Percentiles rank a stretch among this genome's conserved stretches.
These are phyloP conservation scores for Kockiozyma suomiensis DNA, from an alignment of 805 yeast species.

Conservation along the genomic window DNA sequence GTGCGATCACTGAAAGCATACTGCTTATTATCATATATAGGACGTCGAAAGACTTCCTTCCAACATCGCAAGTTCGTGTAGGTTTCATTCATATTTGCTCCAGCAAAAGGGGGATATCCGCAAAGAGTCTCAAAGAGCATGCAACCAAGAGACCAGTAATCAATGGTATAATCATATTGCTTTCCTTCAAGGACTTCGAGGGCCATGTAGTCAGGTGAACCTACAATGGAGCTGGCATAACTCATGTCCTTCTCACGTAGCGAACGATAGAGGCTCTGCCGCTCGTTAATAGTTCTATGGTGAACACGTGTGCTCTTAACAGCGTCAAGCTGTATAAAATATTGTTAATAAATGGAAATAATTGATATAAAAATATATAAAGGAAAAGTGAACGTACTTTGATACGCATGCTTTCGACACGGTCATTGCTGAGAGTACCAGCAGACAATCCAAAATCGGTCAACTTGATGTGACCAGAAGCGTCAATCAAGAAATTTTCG, in stretches of 20 bases:
- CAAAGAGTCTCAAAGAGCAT: conserved; percentile 94
- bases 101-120: conserved; percentile 97
- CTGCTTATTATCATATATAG: conserved; percentile 78
- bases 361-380: neutral
- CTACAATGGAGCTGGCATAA: conserved; percentile 93
- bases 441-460: conserved; percentile 98
- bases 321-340: conserved; percentile 51
- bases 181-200: conserved; percentile 93
- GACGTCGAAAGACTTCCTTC: conserved; percentile 85
- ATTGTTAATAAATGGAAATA: neutral
- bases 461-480: conserved; percentile 72
- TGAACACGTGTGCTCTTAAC: conserved; percentile 70
- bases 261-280: conserved; percentile 84
- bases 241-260: conserved; percentile 71
- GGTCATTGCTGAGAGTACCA: conserved; percentile 88
- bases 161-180: conserved; percentile 92
- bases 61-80: conserved; percentile 91
- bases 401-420: conserved; percentile 89
- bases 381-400: conserved; percentile 46
- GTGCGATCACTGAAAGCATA: conserved; percentile 94
- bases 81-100: conserved; percentile 90
- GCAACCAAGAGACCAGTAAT: conserved; percentile 98
- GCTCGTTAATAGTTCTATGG: conserved; percentile 73
- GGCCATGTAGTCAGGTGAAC: conserved; percentile 99
- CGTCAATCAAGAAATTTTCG: conserved; percentile 79